Evolutionary conservation across 768 basidiomycete genomes (phyloP).

Genomic region (Serendipita vermifera): DNA sequence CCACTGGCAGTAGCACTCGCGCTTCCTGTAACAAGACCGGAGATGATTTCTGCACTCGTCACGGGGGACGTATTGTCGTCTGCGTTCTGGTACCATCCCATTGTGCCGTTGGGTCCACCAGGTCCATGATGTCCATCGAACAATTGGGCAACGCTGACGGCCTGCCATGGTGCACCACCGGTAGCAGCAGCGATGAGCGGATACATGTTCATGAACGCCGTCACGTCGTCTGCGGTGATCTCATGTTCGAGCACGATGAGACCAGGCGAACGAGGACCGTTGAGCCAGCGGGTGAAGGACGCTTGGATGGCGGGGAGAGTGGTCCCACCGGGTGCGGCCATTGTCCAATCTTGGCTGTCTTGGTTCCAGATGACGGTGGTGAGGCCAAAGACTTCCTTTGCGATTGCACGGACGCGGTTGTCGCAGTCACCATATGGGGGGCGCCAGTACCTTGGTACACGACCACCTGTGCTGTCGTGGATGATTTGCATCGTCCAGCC

Average conservation of each 20-base stretch:
- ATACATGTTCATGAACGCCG: conserved; percentile 53
- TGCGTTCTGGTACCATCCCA: conserved; percentile 25
- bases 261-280: conserved; percentile 59
- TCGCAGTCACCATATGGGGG: conserved; percentile 82
- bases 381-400: conserved; percentile 73
- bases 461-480: conserved; percentile 67
- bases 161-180: conserved; percentile 56
- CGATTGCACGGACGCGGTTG: conserved; percentile 71
- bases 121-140: conserved; percentile 15
- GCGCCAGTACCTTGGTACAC: conserved; percentile 66
- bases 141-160: conserved; percentile 38
- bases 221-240: conserved; percentile 42
- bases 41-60: neutral
- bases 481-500: conserved; percentile 75
- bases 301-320: conserved; percentile 35
- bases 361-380: conserved; percentile 83
- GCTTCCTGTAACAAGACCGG: no score
- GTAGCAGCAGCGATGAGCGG: conserved; percentile 33
- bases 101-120: neutral
- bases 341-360: conserved; percentile 71
- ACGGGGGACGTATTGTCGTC: conserved; percentile 11
- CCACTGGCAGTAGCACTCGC: no score
- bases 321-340: conserved; percentile 32
- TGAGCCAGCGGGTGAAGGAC: conserved; percentile 44
- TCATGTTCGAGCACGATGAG: conserved; percentile 82